Evolutionary conservation across 345 rosid species (phyloP).

Genomic region (Linum lewisii): DNA sequence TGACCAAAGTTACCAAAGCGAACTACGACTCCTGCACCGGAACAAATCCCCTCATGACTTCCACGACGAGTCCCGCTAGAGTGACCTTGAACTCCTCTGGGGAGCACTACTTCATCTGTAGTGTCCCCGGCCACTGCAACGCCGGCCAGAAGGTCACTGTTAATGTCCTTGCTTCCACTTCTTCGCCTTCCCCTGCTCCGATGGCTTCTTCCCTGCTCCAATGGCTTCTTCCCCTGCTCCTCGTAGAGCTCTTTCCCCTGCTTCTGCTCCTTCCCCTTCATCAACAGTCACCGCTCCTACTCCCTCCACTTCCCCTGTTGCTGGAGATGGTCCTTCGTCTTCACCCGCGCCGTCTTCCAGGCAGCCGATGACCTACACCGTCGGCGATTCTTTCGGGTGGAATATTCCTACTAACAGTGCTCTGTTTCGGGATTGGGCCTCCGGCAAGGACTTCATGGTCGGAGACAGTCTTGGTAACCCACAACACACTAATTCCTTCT

Average conservation of each 20-base stretch:
- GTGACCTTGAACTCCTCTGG: constrained; percentile 15
- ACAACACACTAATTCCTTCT: no score
- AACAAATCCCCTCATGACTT: background rate
- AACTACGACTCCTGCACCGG: constrained; percentile 18
- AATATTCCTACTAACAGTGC: background rate
- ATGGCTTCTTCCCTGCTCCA: background rate
- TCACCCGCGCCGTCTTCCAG: background rate
- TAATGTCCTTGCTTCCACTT: constrained; percentile 5
- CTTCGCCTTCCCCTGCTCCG: background rate
- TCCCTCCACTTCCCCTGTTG: background rate
- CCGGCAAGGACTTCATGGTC: background rate
- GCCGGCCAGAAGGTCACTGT: constrained; percentile 20
- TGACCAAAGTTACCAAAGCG: constrained; percentile 13
- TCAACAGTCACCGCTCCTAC: background rate
- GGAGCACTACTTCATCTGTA: constrained; percentile 19
- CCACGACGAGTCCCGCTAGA: constrained; percentile 11
- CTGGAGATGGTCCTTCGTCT: background rate
- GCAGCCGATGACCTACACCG: background rate
- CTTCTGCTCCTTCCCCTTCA: background rate
- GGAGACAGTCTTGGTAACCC: background rate
- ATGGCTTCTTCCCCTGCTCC: background rate
- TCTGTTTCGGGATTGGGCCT: background rate
- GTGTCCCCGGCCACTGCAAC: constrained; percentile 12
- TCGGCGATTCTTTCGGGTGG: constrained; percentile 1
- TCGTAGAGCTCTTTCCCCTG: background rate